Evolutionary conservation across 371 early-diverging fungal genomes (phyloP).

Genomic region (Funneliformis caledonium): DNA sequence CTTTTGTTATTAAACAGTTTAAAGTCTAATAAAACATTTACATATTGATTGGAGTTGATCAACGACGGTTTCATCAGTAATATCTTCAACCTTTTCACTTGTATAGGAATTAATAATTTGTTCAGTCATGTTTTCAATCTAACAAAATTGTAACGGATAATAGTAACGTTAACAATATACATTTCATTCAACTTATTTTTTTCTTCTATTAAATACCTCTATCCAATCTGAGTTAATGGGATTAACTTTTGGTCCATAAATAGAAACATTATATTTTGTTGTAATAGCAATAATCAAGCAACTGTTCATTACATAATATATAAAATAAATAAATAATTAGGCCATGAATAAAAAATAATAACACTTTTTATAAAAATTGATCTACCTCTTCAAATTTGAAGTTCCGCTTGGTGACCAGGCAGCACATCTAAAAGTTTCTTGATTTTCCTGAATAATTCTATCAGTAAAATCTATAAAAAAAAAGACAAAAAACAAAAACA

Average conservation of each 20-base stretch:
- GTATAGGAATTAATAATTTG: not conserved
- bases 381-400: constrained; percentile 6
- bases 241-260: constrained; percentile 29
- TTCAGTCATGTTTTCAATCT: constrained; percentile 29
- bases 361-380: not conserved
- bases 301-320: not conserved
- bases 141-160: not conserved
- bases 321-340: not conserved
- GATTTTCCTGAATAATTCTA: not conserved
- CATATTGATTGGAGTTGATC: constrained; percentile 27
- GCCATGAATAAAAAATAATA: not conserved
- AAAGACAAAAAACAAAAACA: too few species aligned
- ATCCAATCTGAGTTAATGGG: constrained; percentile 18
- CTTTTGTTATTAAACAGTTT: not conserved
- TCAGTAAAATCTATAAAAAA: constrained; percentile 17
- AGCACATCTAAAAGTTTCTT: constrained; percentile 26
- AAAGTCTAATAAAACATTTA: not conserved
- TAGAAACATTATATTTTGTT: constrained; percentile 36
- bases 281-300: constrained; percentile 34
- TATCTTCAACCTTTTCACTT: not conserved
- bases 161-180: not conserved
- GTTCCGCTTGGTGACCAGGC: constrained; percentile 33
- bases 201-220: constrained; percentile 29
- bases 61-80: not conserved
- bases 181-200: not conserved